These are phyloP conservation scores for Volvox reticuliferus DNA, from an alignment of 139 green algal genomes.

Conservation along the genomic window DNA sequence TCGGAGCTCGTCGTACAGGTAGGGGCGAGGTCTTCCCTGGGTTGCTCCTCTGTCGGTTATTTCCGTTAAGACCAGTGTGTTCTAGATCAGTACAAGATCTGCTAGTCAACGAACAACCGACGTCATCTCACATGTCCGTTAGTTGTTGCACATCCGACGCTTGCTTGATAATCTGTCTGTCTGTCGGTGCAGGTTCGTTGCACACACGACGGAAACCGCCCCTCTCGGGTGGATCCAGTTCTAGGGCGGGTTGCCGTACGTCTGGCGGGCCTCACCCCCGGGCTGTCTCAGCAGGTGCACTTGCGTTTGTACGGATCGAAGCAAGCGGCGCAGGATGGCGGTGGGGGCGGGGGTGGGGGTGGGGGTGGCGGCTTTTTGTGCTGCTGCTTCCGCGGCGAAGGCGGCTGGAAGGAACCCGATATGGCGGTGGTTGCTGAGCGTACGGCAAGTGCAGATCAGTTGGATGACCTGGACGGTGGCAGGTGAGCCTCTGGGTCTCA, in stretches of 20 bases:
- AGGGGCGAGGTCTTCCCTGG: too few species aligned
- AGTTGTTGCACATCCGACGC: too few species aligned
- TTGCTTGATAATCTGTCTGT: too few species aligned
- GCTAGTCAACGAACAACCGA: too few species aligned
- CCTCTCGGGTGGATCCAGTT: background rate
- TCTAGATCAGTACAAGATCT: too few species aligned
- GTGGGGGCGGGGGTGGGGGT: background rate
- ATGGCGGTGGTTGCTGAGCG: background rate
- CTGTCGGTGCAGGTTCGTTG: background rate
- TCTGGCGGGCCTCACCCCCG: conserved; percentile 18
- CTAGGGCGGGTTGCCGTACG: background rate
- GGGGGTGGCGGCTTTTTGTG: background rate
- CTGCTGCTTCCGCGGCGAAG: conserved; percentile 10
- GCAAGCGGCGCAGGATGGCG: background rate
- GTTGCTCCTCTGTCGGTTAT: too few species aligned
- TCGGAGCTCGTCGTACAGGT: conserved; percentile 46
- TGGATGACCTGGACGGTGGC: conserved; percentile 13
- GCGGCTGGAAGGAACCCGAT: background rate
- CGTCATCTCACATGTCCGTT: too few species aligned
- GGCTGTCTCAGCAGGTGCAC: background rate
- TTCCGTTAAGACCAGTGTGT: too few species aligned
- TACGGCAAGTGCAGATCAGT: background rate
- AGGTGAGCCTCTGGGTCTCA: background rate
- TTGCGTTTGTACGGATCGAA: conserved; percentile 8
- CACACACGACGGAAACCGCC: background rate